Percentiles rank a stretch among this genome's conserved stretches.
phyloP scores from a whole-genome alignment of 495 filamentous ascomycete genomes.

The Monascus purpureus region DNA sequence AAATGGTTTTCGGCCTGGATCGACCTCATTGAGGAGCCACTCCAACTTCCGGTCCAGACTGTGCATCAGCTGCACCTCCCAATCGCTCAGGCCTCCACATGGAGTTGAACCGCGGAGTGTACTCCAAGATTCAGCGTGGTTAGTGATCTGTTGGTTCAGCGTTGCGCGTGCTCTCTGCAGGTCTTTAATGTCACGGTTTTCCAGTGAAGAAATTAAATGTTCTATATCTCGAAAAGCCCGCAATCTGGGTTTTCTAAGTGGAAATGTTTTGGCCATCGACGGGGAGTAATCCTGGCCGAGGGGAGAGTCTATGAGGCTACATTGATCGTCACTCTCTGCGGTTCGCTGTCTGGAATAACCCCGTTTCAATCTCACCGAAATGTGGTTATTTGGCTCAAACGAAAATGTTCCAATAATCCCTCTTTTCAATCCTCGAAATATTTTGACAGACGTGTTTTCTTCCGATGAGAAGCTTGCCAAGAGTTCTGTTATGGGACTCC shows the following conservation, averaged over 20 bases:
- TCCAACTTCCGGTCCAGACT: conserved; percentile 21
- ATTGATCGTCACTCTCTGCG: background rate
- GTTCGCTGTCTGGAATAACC: background rate
- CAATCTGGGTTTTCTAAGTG: background rate
- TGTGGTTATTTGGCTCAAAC: background rate
- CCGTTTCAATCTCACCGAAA: background rate
- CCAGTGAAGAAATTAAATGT: background rate
- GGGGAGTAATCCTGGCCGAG: background rate
- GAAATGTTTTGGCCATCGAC: background rate
- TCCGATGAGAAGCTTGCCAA: conserved; percentile 14
- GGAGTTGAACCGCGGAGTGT: background rate
- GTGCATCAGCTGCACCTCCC: conserved; percentile 24
- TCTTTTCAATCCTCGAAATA: background rate
- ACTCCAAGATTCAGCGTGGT: background rate
- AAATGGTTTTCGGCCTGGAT: conserved; percentile 26
- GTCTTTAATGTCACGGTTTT: background rate
- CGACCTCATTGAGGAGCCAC: conserved; percentile 26
- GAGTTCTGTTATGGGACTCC: conserved; percentile 19
- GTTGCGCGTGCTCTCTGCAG: background rate
- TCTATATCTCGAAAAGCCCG: background rate
- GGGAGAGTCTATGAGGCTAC: background rate
- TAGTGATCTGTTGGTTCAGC: background rate
- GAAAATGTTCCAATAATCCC: background rate
- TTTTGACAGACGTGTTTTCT: conserved; percentile 2
- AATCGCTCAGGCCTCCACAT: conserved; percentile 13